Conservation (phyloP, 2,329 filamentous ascomycete genomes). For the Amauroascus niger region DNA sequence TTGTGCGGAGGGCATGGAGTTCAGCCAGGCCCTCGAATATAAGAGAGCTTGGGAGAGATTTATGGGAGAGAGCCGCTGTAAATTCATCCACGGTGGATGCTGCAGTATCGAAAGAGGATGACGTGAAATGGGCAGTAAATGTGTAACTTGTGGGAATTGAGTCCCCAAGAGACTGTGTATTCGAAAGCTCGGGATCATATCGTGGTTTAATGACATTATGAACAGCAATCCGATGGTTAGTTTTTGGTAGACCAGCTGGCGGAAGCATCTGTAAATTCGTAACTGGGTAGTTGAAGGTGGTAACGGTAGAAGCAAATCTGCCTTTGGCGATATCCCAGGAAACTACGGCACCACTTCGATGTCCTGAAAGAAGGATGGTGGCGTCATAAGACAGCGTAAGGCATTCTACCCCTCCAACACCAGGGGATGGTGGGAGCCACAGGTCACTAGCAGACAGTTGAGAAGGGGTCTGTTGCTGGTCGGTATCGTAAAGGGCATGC, state of each 20-base stretch:
- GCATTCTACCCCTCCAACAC: slow-evolving; percentile 58
- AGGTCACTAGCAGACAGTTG: slow-evolving; percentile 34
- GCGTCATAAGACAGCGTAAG: slow-evolving; percentile 73
- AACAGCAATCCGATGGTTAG: slow-evolving; percentile 35
- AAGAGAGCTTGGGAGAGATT: slow-evolving; percentile 31
- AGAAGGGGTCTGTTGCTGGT: slow-evolving; percentile 33
- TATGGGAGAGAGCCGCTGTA: slow-evolving; percentile 30
- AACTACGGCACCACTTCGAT: slow-evolving; percentile 66
- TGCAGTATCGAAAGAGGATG: slow-evolving; percentile 13
- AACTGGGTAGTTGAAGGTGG: slow-evolving; percentile 68
- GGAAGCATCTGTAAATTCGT: slow-evolving; percentile 70
- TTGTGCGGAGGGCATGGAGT: slow-evolving; percentile 24
- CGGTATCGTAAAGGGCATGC: slow-evolving; percentile 29
- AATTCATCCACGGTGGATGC: slow-evolving; percentile 22
- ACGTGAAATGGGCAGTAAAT: slow-evolving; percentile 32
- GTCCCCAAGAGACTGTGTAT: slow-evolving; percentile 28
- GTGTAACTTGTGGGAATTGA: slow-evolving; percentile 37
- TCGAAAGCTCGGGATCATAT: slow-evolving; percentile 34
- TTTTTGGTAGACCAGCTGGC: slow-evolving; percentile 43
- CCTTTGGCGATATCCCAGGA: slow-evolving; percentile 69
- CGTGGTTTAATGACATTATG: slow-evolving; percentile 66
- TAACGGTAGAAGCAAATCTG: slow-evolving; percentile 56
- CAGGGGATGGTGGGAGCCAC: slow-evolving; percentile 48
- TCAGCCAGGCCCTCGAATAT: slow-evolving; percentile 36
- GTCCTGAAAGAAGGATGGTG: slow-evolving; percentile 68